Evolutionary conservation across 2,329 filamentous ascomycete genomes (phyloP).

Genomic region (Talaromyces sp.): DNA sequence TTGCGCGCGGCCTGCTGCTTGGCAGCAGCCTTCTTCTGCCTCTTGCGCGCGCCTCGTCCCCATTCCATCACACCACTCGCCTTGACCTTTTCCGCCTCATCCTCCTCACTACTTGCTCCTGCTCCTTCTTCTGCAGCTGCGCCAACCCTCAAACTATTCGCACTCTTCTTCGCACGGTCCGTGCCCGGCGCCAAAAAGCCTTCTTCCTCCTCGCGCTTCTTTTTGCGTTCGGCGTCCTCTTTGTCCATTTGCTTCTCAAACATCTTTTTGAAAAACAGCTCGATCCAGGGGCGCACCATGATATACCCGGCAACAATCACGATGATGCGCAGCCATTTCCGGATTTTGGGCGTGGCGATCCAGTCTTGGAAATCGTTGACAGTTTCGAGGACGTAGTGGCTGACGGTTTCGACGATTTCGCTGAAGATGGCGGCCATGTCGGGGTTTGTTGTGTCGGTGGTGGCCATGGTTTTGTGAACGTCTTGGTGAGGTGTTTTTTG

Average conservation of each 20-base stretch:
- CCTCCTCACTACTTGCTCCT: conserved; percentile 37
- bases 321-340: conserved; percentile 57
- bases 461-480: too few species aligned
- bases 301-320: conserved; percentile 66
- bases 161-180: conserved; percentile 48
- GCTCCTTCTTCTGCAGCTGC: conserved; percentile 12
- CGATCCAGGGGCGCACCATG: conserved; percentile 52
- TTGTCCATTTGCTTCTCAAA: conserved; percentile 36
- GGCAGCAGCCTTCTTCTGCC: conserved; percentile 60
- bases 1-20: conserved; percentile 56
- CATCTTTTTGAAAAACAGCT: conserved; percentile 60
- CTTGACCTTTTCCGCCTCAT: conserved; percentile 27
- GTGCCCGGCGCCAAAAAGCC: conserved; percentile 35
- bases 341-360: conserved; percentile 31
- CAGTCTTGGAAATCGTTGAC: conserved; percentile 29
- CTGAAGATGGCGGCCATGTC: conserved; percentile 1
- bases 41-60: conserved; percentile 62
- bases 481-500: too few species aligned
- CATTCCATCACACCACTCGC: conserved; percentile 47
- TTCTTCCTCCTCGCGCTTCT: conserved; percentile 50
- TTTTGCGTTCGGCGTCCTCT: conserved; percentile 56
- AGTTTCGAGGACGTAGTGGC: conserved; percentile 16
- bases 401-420: conserved; percentile 14
- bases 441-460: neutral
- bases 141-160: conserved; percentile 55